Percentiles rank a stretch among this genome's conserved stretches.
phyloP scores from a whole-genome alignment of 495 filamentous ascomycete species.

The Podospora pseudoanserina region DNA sequence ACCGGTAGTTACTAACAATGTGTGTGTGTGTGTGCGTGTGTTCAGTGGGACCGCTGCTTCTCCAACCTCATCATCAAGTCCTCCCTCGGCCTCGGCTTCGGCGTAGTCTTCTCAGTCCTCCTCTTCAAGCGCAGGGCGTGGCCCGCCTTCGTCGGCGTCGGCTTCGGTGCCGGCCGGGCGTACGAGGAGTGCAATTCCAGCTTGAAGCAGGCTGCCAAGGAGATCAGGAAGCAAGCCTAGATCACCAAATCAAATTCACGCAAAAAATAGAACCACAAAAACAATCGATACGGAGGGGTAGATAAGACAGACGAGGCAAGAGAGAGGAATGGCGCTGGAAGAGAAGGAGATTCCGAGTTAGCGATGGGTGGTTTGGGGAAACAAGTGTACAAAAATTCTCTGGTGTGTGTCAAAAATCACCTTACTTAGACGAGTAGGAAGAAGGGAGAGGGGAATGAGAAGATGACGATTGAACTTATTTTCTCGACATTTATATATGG shows the following conservation, averaged over 20 bases:
- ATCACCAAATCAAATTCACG: not conserved
- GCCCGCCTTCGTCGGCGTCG: constrained; percentile 87
- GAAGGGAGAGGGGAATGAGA: not conserved
- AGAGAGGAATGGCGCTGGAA: not conserved
- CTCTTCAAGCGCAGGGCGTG: constrained; percentile 96
- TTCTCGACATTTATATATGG: not conserved
- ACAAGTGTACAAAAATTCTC: not conserved
- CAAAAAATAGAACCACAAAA: constrained; percentile 4
- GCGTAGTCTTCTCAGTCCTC: constrained; percentile 96
- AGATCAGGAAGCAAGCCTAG: constrained; percentile 41
- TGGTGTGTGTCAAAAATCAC: not conserved
- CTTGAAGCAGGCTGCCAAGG: constrained; percentile 52
- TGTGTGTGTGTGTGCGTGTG: too few relatives aligned
- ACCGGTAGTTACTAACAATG: too few relatives aligned
- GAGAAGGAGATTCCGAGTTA: not conserved
- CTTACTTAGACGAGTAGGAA: not conserved
- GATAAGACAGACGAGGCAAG: not conserved
- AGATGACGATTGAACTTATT: not conserved
- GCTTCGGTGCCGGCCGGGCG: constrained; percentile 92
- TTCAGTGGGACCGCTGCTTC: constrained; percentile 94
- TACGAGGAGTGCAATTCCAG: constrained; percentile 86
- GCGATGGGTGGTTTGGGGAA: not conserved
- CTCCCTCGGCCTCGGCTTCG: constrained; percentile 87
- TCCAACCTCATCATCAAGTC: constrained; percentile 95
- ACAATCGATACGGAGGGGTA: not conserved